Conservation (phyloP, 2,329 filamentous ascomycete species). For the Claviceps pazoutovae region DNA sequence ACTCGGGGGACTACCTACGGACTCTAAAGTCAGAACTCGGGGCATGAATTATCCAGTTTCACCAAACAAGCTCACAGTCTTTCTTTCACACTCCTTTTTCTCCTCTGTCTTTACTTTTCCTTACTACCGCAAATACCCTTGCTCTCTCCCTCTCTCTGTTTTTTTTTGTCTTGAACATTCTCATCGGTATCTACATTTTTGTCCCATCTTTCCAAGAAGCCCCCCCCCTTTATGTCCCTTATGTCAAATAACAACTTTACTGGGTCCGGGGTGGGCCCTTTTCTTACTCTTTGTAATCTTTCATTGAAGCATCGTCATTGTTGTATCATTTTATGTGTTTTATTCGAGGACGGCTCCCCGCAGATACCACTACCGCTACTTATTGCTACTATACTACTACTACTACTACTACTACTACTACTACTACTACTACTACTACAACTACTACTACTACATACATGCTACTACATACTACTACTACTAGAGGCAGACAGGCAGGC, state of each 20-base stretch:
- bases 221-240: too few species aligned
- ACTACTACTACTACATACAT: too few species aligned
- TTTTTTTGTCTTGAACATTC: neutral
- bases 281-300: neutral
- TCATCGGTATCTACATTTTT: neutral
- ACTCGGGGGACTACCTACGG: conserved; percentile 19
- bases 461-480: too few species aligned
- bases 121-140: neutral
- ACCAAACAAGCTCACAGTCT: neutral
- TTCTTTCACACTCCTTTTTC: neutral
- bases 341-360: neutral
- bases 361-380: neutral
- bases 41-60: too few species aligned
- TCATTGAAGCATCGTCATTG: neutral
- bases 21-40: conserved; percentile 10
- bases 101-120: neutral
- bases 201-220: neutral
- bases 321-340: neutral
- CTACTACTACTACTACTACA: too few species aligned
- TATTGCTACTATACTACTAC: neutral
- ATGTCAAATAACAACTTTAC: too few species aligned
- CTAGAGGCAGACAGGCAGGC: neutral
- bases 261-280: too few species aligned
- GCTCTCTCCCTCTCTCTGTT: neutral
- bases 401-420: too few species aligned